These are phyloP conservation scores for Sparassis latifolia DNA, from an alignment of 1,284 basidiomycete species.

Conservation along the genomic window DNA sequence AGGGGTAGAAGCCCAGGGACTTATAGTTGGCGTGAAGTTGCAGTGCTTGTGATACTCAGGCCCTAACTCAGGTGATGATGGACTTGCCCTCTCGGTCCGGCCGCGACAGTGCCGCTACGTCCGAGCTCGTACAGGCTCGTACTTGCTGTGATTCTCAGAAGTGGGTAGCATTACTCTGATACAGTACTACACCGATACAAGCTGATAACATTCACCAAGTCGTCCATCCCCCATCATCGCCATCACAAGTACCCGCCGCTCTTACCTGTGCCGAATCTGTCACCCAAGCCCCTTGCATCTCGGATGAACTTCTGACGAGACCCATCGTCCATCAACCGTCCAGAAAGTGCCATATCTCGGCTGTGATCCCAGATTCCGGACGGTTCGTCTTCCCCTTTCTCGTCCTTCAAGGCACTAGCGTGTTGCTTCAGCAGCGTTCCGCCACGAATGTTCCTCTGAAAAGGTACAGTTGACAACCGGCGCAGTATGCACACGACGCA, in stretches of 20 bases:
- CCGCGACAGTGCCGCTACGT: no score
- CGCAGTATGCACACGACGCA: not conserved
- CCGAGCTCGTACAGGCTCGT: no score
- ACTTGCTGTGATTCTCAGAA: no score
- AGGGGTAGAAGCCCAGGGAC: not conserved
- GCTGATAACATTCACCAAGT: not conserved
- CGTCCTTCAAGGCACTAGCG: conserved; percentile 23
- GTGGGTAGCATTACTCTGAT: not conserved
- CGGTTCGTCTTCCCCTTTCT: conserved; percentile 41
- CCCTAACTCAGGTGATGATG: no score
- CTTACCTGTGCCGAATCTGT: conserved; percentile 72
- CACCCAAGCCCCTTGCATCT: conserved; percentile 74
- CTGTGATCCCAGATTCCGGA: conserved; percentile 83
- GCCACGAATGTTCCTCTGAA: conserved; percentile 59
- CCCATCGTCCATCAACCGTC: conserved; percentile 79
- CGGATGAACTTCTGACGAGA: conserved; percentile 71
- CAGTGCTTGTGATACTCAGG: no score
- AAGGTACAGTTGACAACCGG: not conserved
- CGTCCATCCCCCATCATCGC: not conserved
- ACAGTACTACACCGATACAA: not conserved
- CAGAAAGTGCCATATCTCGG: conserved; percentile 80
- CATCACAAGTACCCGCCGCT: conserved; percentile 51
- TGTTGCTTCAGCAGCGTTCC: conserved; percentile 69
- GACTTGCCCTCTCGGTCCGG: no score
- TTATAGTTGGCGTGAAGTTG: no score